Evolutionary conservation across 345 rosid genomes (phyloP), one percentile per base, ranked within the genome.

Genomic region (Pseudoturritis turrita): DNA sequence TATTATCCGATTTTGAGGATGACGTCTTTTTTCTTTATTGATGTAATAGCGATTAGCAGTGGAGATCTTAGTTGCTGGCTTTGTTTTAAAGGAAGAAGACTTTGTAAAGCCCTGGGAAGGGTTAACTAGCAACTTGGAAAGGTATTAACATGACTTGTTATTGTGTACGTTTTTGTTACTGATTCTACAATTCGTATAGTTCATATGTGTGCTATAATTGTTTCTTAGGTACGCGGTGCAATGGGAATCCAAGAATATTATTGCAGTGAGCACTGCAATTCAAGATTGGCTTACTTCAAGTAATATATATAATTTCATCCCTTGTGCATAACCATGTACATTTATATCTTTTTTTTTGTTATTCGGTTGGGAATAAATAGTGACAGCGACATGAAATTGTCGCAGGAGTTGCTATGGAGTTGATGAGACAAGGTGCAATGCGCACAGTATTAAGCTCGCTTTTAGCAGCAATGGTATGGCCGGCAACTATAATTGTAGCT

Each of bases 261-360:
- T 91, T 68, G 96, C 96, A 65, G 91, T 95, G 77, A 95, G 99
- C 90, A 89, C 96, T 44, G 94, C 97, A 21, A 89, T 95, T 82
- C 96, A 88, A 78, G 99, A 95, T 76, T 95, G 96, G 96, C 90
- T 95, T 77, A 91, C 97, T 73, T 95, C 97, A 83, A 88, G 98
- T 92, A 92, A 90, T 84, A 74, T 10, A 33, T 50, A 15, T 70
- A 61, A 54, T 77, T 80, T 83, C 39, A 59, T 71, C 29, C 5
- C 23, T 6, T 21, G 35, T 11, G 12, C 2, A 1, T 10, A 62
- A 37, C 40, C 49, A 69, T 59, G 17, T 62, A 33, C 9, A 64
- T 52, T n/a, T 63, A 9, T 10, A 56, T 51, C n/a, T 66, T 11
- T 7, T 3, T 22, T 14, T 60, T 54, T 33, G 14, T 33, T 45